phyloP scores from a whole-genome alignment of 805 yeast species.

The Metschnikowia colocasiae region DNA sequence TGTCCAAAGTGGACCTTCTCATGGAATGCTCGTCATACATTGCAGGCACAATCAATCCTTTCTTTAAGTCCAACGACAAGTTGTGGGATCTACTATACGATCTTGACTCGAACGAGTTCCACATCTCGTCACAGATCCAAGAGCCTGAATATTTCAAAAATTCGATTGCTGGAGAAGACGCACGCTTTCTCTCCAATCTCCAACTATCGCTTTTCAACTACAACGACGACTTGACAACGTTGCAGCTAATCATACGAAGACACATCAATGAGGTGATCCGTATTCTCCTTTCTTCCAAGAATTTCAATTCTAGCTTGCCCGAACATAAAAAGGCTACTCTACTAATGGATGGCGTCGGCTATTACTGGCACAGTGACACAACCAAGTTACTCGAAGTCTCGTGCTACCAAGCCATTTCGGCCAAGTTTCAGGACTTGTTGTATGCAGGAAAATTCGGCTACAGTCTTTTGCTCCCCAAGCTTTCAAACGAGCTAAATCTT shows the following conservation, averaged over 20 bases:
- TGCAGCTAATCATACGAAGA: conserved; percentile 41
- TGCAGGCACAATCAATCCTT: conserved; percentile 67
- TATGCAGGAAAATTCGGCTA: conserved; percentile 31
- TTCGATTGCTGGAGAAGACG: conserved; percentile 44
- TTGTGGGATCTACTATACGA: conserved; percentile 63
- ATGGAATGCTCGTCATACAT: conserved; percentile 42
- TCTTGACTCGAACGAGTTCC: conserved; percentile 48
- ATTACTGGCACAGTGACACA: conserved; percentile 41
- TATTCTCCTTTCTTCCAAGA: conserved; percentile 36
- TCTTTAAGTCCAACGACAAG: conserved; percentile 50
- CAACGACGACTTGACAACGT: conserved; percentile 45
- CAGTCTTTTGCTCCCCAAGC: conserved; percentile 32
- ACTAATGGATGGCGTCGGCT: conserved; percentile 41
- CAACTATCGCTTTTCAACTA: conserved; percentile 42
- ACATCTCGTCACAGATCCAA: conserved; percentile 23
- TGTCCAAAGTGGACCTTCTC: conserved; percentile 51
- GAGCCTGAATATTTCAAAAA: conserved; percentile 24
- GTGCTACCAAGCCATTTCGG: conserved; percentile 37
- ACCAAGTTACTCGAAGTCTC: conserved; percentile 39
- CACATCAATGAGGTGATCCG: conserved; percentile 43
- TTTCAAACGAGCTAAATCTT: conserved; percentile 39
- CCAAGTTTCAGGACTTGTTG: conserved; percentile 33
- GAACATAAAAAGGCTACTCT: conserved; percentile 22
- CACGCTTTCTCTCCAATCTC: conserved; percentile 40
- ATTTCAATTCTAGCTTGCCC: conserved; percentile 25